Evolutionary conservation across 805 yeast genomes (phyloP).

Genomic region (Candida ovalis): DNA sequence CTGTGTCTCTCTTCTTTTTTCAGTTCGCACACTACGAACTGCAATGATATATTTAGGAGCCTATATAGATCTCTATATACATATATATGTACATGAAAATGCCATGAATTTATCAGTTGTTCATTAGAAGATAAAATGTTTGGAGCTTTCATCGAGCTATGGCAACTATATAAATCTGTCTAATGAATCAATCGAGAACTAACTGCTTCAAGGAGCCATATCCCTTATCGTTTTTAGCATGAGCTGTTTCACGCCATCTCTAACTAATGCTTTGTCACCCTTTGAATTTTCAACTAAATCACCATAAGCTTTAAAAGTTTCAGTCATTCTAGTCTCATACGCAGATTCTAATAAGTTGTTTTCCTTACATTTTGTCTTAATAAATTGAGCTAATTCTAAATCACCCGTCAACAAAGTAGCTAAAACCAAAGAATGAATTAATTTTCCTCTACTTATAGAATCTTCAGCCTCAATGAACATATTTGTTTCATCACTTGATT

Average conservation of each 20-base stretch:
- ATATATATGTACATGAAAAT: too few species aligned
- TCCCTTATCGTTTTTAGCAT: constrained; percentile 15
- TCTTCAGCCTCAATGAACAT: constrained; percentile 1
- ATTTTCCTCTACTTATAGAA: constrained; percentile 17
- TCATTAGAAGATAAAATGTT: too few species aligned
- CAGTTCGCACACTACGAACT: too few species aligned
- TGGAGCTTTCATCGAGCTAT: too few species aligned
- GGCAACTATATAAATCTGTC: too few species aligned
- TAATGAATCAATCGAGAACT: too few species aligned
- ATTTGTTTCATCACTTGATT: constrained; percentile 3
- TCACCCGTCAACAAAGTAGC: constrained; percentile 24
- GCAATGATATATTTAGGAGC: too few species aligned
- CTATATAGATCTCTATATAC: too few species aligned
- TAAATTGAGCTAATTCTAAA: constrained; percentile 30
- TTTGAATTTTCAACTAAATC: constrained; percentile 21
- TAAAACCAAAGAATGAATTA: constrained; percentile 26
- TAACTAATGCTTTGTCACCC: constrained; percentile 13
- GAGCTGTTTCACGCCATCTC: constrained; percentile 14
- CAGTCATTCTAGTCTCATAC: constrained; percentile 20
- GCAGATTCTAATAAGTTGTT: constrained; percentile 22
- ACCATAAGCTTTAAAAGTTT: constrained; percentile 30
- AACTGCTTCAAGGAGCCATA: constrained; percentile 9
- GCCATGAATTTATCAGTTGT: too few species aligned
- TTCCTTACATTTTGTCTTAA: constrained; percentile 28
- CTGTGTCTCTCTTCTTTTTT: too few species aligned